phyloP scores from a whole-genome alignment of 768 basidiomycete genomes.

The Leccinellum luteum region DNA sequence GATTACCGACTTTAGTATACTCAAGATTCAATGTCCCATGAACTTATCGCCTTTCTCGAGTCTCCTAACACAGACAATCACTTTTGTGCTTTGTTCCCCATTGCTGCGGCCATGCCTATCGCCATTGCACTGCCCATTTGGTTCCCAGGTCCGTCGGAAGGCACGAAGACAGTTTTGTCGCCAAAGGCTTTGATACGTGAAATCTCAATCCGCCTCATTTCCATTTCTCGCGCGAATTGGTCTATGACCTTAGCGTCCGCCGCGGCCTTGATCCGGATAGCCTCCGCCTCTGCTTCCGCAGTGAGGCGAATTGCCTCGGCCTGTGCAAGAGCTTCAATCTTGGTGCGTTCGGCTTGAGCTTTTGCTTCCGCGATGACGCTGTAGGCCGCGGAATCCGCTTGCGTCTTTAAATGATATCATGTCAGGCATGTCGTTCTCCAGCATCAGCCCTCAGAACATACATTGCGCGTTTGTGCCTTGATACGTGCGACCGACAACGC shows the following conservation, averaged over 20 bases:
- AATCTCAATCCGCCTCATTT: conserved; percentile 64
- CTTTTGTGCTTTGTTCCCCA: conserved; percentile 41
- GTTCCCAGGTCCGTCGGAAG: conserved; percentile 55
- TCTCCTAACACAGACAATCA: conserved; percentile 2
- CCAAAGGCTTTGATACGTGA: conserved; percentile 64
- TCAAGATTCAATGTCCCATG: background rate
- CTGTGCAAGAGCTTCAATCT: conserved; percentile 73
- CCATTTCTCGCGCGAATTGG: conserved; percentile 75
- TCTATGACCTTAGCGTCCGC: conserved; percentile 64
- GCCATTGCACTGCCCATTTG: conserved; percentile 64
- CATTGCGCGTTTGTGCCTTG: conserved; percentile 61
- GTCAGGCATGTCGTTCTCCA: conserved; percentile 6
- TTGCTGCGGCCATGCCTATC: conserved; percentile 65
- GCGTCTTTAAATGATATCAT: conserved; percentile 38
- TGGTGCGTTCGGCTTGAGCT: conserved; percentile 61
- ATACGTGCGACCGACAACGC: conserved; percentile 73
- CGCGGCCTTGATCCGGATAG: conserved; percentile 58
- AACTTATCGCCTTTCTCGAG: background rate
- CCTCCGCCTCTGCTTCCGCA: conserved; percentile 72
- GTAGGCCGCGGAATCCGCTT: conserved; percentile 78
- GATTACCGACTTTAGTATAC: background rate
- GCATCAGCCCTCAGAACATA: conserved; percentile 19
- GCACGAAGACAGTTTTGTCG: conserved; percentile 64
- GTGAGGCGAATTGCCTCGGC: conserved; percentile 75
- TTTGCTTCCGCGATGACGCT: conserved; percentile 69